Evolutionary conservation across 2,329 filamentous ascomycete species (phyloP), one percentile per base, ranked within the genome.

Genomic region (Aspergillus neoniger): DNA sequence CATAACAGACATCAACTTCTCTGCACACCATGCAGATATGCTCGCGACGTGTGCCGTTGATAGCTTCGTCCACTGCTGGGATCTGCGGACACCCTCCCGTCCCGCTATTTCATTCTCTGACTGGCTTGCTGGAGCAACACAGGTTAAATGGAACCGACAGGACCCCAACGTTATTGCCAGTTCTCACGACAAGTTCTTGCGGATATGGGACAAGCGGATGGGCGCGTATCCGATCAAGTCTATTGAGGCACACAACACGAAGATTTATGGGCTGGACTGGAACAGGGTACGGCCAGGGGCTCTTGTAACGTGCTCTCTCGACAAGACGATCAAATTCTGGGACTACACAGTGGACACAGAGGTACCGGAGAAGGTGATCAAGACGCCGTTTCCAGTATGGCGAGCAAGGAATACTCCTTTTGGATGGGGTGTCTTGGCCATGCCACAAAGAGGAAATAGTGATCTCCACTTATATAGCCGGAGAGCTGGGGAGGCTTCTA

Each of bases 1-100:
- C 63, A 97, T 97, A 67, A 97, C 93, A 7, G 93, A 97, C 73
- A 92, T 97, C 75, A 97, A 97, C 75, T 97, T 96, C 76, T 96
- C 92, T 0, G 92, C 93, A 5, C 91, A 96, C 68, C 91, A 97
- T 71, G 91, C 92, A 0, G 93, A 97, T 72, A 82, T 93, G 47
- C 85, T 97, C 15, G 91, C 92, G 9, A 96, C 94, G 0, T 97
- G 92, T 74, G 91, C 92, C 3, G 91, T 97, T 30, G 93, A 97
- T 76, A 95, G 92, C 54, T 96, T 92, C 70, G 91, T 97, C 8
- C 91, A 96, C 74, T 92, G 88, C 70, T 97, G 94, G 92, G 93
- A 97, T 77, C 80, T 97, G 49, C 86, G 93, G 38, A 84, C 85
- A 54, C 88, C 92, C 0, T 83, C 84, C 44, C 86, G 89, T 65